A percentile compares a stretch with the other conserved stretches of the same genome.
phyloP scores from a whole-genome alignment of 441 rosid species.

The Viola pubescens region DNA sequence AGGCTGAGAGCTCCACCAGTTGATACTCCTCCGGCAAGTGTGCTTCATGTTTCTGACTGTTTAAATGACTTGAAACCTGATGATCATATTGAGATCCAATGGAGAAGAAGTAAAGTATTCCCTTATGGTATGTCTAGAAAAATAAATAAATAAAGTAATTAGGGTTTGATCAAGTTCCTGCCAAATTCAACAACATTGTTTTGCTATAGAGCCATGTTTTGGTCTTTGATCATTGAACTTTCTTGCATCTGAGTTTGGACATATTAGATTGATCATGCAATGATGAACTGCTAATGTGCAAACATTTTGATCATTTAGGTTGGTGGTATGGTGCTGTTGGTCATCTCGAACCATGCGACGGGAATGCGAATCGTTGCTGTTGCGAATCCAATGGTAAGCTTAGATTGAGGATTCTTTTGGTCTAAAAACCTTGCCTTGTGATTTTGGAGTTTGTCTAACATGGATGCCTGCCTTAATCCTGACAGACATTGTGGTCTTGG shows the following conservation, averaged over 20 bases:
- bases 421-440: too few relatives aligned
- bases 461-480: neutral
- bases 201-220: neutral
- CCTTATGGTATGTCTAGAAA: slow-evolving; percentile 58
- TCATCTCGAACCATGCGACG: slow-evolving; percentile 73
- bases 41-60: slow-evolving; percentile 60
- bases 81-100: slow-evolving; percentile 85
- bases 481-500: slow-evolving; percentile 58
- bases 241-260: neutral
- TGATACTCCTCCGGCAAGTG: slow-evolving; percentile 46
- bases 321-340: slow-evolving; percentile 98
- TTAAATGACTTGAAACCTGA: slow-evolving; percentile 65
- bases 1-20: slow-evolving; percentile 64
- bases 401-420: slow-evolving; percentile 7
- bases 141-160: neutral
- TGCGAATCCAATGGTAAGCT: slow-evolving; percentile 63
- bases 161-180: neutral
- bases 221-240: neutral
- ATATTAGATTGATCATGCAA: neutral
- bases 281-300: neutral
- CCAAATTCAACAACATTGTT: neutral
- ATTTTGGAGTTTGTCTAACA: too few relatives aligned
- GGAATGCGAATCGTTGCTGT: slow-evolving; percentile 51
- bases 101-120: slow-evolving; percentile 89
- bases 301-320: slow-evolving; percentile 32